Base-by-base conservation (phyloP, 371 early-diverging fungal genomes). In the Umbelopsis sp. region DNA sequence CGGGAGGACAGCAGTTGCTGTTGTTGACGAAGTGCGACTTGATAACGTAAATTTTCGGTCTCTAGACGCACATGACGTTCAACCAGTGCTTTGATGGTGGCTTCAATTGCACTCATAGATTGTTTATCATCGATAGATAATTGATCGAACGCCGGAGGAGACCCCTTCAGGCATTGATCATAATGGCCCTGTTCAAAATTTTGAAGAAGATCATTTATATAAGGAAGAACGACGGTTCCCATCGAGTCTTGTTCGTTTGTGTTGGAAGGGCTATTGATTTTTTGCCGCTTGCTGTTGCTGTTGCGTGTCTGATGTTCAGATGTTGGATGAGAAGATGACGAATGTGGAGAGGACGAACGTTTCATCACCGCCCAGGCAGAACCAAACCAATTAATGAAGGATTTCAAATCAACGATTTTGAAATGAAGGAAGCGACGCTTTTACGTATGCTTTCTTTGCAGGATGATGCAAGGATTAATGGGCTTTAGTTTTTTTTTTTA, bases 1-100 rank as follows among this genome's bases (percentile, higher is more conserved):
- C 18, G 41, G 67, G 75, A 57, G 4, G 71, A 73, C 29, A 77
- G 63, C 29, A 81, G 45, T 44, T 76, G 78, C 65, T 76, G 77
- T 25, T 81, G 82, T 29, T 81, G 82, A 50, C 77, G 79, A 25
- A 79, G 76, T 62, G 77, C 77, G 9, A 81, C 79, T 45, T 77
- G 76, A 65, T 74, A 76, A 66, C 82, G 70, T 35, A 81, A 70
- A 67, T 77, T 79, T 53, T 81, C 82, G 16, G 79, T 76, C 67
- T 81, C 76, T 18, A 81, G 53, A 53, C 71, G 72, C 22, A 79
- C 65, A 66, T 79, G 79, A 51, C 75, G 73, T 44, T 81, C 76
- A 29, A 79, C 82, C 14, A 81, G 75, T 25, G 73, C 73, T 57
- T 75, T 76, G 18, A 81, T 68, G 51, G 75, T 72, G n/a, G 57